Percentiles rank a stretch among this genome's conserved stretches.
These are phyloP conservation scores for Fusarium chaquense DNA, from an alignment of 2,329 filamentous ascomycete species.

Conservation along the genomic window DNA sequence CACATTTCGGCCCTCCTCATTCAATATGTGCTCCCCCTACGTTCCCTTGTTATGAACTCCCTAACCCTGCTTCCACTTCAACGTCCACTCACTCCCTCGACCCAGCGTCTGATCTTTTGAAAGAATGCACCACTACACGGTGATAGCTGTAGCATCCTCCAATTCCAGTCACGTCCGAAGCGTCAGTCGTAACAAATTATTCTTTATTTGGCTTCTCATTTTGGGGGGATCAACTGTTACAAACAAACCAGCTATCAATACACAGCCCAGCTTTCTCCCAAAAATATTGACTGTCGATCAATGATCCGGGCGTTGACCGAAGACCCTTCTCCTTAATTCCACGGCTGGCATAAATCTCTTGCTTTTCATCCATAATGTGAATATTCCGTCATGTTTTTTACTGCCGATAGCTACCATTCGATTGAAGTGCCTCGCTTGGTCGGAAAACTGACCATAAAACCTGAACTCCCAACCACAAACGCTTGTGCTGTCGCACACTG, in stretches of 20 bases:
- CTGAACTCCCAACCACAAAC: slow-evolving; percentile 48
- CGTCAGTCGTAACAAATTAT: slow-evolving; percentile 15
- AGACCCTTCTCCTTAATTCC: slow-evolving; percentile 14
- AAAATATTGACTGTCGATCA: slow-evolving; percentile 13
- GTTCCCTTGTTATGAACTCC: background rate
- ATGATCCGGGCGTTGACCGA: slow-evolving; percentile 10
- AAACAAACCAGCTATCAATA: slow-evolving; percentile 36
- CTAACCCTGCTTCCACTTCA: slow-evolving; percentile 3
- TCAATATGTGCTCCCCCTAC: background rate
- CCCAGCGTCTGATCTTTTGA: background rate
- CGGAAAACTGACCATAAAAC: slow-evolving; percentile 38
- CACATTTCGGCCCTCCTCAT: background rate
- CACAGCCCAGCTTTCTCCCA: slow-evolving; percentile 23
- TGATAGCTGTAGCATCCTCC: background rate
- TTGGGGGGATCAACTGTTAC: slow-evolving; percentile 14
- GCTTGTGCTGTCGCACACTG: slow-evolving; percentile 44
- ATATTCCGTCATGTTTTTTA: slow-evolving; percentile 24
- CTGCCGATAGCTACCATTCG: slow-evolving; percentile 18
- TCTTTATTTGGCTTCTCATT: slow-evolving; percentile 29
- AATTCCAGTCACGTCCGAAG: background rate
- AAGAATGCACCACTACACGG: background rate
- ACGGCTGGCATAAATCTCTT: slow-evolving; percentile 24
- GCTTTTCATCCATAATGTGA: slow-evolving; percentile 37
- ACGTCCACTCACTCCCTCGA: background rate
- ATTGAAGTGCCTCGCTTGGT: slow-evolving; percentile 25